phyloP scores from a whole-genome alignment of 192 early-diverging fungal species.

The Backusella liffmaniae region DNA sequence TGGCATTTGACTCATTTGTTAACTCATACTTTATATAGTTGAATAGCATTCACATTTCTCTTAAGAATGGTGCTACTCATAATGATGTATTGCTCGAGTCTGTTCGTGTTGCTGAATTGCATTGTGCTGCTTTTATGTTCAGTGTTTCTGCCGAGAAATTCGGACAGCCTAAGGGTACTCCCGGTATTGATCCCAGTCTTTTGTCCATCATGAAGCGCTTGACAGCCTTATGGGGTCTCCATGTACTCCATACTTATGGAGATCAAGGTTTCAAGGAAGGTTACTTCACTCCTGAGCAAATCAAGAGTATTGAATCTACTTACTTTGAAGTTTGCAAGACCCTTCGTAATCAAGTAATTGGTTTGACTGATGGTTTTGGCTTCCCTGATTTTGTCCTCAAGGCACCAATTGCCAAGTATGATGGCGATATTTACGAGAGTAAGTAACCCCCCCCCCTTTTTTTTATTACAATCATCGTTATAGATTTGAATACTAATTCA shows the following conservation, averaged over 20 bases:
- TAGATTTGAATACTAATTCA: neutral
- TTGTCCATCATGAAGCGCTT: conserved; percentile 40
- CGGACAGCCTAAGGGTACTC: neutral
- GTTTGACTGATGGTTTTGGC: conserved; percentile 53
- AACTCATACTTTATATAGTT: conserved; percentile 7
- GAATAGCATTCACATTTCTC: conserved; percentile 11
- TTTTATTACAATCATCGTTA: neutral
- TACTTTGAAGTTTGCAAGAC: conserved; percentile 29
- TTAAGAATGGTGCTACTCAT: conserved; percentile 18
- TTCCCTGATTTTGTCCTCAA: conserved; percentile 57
- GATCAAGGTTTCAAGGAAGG: conserved; percentile 49
- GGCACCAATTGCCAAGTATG: conserved; percentile 58
- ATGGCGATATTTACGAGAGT: conserved; percentile 54
- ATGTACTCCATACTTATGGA: conserved; percentile 41
- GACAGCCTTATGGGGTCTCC: conserved; percentile 44
- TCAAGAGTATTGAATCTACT: conserved; percentile 36
- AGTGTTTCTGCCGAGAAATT: conserved; percentile 15
- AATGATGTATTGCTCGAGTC: conserved; percentile 33
- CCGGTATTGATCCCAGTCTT: conserved; percentile 17
- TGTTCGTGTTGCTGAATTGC: conserved; percentile 36
- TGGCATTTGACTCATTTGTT: neutral
- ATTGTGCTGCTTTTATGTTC: conserved; percentile 28
- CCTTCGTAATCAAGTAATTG: conserved; percentile 45
- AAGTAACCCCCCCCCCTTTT: neutral
- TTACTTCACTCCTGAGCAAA: conserved; percentile 47